phyloP scores from a whole-genome alignment of 2,329 filamentous ascomycete genomes.

The Aspergillus sp. region DNA sequence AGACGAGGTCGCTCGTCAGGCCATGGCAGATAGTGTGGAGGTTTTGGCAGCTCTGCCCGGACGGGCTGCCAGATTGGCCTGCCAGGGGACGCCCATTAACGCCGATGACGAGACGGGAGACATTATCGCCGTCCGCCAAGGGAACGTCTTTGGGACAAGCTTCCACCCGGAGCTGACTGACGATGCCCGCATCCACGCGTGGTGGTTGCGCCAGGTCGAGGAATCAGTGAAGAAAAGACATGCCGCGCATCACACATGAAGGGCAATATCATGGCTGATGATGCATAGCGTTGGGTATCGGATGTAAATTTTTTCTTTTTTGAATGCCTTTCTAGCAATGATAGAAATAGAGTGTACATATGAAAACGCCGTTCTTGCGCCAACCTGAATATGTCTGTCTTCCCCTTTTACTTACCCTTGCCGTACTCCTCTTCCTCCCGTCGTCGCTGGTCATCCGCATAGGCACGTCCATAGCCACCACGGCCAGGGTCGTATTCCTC shows the following conservation, averaged over 20 bases:
- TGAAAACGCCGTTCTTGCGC: constrained; percentile 36
- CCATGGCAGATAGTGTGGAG: constrained; percentile 55
- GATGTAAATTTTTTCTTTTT: constrained; percentile 26
- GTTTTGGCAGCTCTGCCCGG: constrained; percentile 60
- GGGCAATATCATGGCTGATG: constrained; percentile 15
- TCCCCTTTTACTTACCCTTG: constrained; percentile 49
- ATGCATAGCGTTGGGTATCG: constrained; percentile 25
- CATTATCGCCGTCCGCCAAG: constrained; percentile 86
- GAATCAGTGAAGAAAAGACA: constrained; percentile 39
- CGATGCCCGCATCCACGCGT: constrained; percentile 84
- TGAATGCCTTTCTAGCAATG: constrained; percentile 24
- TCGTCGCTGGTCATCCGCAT: constrained; percentile 63
- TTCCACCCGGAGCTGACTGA: constrained; percentile 93
- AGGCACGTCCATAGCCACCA: constrained; percentile 81
- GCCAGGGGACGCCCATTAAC: constrained; percentile 43
- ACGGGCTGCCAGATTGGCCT: constrained; percentile 51
- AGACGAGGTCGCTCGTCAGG: constrained; percentile 47
- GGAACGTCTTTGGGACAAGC: constrained; percentile 89
- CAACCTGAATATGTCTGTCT: constrained; percentile 19
- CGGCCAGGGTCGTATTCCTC: constrained; percentile 95
- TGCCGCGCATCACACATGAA: constrained; percentile 21
- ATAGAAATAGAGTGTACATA: constrained; percentile 32
- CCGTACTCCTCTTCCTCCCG: constrained; percentile 64
- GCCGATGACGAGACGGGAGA: constrained; percentile 58
- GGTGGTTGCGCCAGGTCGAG: constrained; percentile 81